Evolutionary conservation across 2,329 filamentous ascomycete genomes (phyloP), one percentile per base, ranked within the genome.

Genomic region (Pseudocercospora fijiensis): DNA sequence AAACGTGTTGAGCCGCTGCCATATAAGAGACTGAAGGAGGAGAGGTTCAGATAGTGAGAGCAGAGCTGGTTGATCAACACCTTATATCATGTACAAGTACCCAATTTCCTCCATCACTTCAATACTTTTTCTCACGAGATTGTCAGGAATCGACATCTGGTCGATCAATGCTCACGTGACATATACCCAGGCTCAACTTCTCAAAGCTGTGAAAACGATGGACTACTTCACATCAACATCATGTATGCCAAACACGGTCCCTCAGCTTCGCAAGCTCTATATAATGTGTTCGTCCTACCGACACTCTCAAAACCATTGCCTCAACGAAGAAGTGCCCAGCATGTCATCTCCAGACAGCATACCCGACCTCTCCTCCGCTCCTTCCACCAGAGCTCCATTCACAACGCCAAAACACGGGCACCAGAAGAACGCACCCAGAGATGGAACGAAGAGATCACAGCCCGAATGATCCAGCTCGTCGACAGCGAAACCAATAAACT

Each of bases 1-100:
- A 89, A 89, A 80, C 90, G 87, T 74, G 84, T 94, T 65, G 85
- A 90, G 80, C 84, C 85, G 65, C 74, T 88, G 72, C 86, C 86
- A 9, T 87, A 88, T 74, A 86, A 87, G 81, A 83, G 84, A 75
- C 82, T 85, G 75, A 78, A 74, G 67, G 73, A 78, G 18, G 77
- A 78, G 67, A 75, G 80, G 63, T 83, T 79, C 73, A 76, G 81
- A 68, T 82, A 76, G 69, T 8, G 20, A 56, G 13, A 9, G 16
- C 20, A 20, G 3, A 55, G 27, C 52, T 55, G 61, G 27, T n/a
- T n/a, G 41, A 45, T 20, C 13, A 9, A 45, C n/a, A 13, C 30
- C 7, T 13, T 20, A 20, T 6, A 9, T 10, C 41, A 18, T 45
- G 41, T 45, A 45, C 41, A 45, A 45, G n/a, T 18, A 45, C n/a